Evolutionary conservation across 2,329 filamentous ascomycete genomes (phyloP), one percentile per base, ranked within the genome.

Genomic region (Monosporascus ibericus): DNA sequence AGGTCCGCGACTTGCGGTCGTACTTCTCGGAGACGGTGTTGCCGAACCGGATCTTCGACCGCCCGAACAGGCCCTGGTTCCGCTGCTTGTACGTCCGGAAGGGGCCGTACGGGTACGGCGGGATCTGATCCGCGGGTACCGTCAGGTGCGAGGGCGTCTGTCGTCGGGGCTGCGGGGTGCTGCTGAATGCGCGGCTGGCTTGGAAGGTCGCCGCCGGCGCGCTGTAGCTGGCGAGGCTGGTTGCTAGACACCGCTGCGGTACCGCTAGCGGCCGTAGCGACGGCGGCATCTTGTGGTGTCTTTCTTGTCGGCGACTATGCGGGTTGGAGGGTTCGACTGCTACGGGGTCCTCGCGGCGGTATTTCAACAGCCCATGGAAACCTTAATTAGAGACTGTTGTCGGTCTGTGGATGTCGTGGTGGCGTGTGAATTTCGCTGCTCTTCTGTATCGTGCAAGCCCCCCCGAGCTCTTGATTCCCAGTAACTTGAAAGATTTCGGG

Each of bases 71-170:
- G 46, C 87, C 87, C 53, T 74, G 77, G 75, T 91, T 89, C 61
- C 86, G 85, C 71, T 94, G 89, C 73, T 92, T 92, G 79, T 88
- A 94, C 59, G 85, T 74, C 57, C 68, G 75, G 52, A 85, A 81
- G 50, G 81, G 79, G 48, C 88, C 88, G 71, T 88, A 86, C 1
- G 89, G 89, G 69, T 94, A 94, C 3, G 76, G 73, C 11, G 84
- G 84, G 53, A 83, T 70, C 7, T 67, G 61, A 38, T 67, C 68
- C 9, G 53, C 48, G 8, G 63, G 60, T n/a, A 70, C 78, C n/a
- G 77, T 69, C 15, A 68, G 73, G 59, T 67, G 57, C 3, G 66
- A 64, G 9, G 66, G 66, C 18, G 52, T 66, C 48, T 68, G 65
- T 1, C 62, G 61, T 2, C 40, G 30, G 4, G 48, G 54, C 1